These are phyloP conservation scores for Penicillium sp. DNA, from an alignment of 2,329 filamentous ascomycete genomes.

Conservation along the genomic window DNA sequence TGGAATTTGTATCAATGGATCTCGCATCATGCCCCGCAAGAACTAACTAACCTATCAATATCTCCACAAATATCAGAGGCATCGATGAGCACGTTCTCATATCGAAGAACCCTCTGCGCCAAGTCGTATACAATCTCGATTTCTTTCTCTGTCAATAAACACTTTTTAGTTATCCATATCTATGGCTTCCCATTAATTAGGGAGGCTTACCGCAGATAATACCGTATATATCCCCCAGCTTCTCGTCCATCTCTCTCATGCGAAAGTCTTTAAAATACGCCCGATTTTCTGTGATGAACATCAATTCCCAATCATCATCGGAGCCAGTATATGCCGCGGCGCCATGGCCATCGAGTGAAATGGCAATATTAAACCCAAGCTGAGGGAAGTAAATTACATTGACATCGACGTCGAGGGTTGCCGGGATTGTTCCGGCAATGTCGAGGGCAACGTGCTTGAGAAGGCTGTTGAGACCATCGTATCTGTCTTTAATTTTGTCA, in stretches of 20 bases:
- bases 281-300: constrained; percentile 68
- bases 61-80: constrained; percentile 83
- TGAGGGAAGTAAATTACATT: constrained; percentile 91
- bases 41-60: constrained; percentile 60
- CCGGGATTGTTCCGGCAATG: constrained; percentile 63
- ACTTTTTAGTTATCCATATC: not conserved
- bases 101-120: constrained; percentile 65
- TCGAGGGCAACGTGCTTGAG: constrained; percentile 65
- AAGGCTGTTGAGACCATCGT: constrained; percentile 73
- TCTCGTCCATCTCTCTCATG: constrained; percentile 76
- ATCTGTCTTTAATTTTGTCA: constrained; percentile 73
- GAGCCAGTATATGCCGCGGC: constrained; percentile 63
- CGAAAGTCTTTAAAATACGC: constrained; percentile 83
- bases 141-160: constrained; percentile 63
- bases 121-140: constrained; percentile 83
- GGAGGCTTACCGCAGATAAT: constrained; percentile 69
- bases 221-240: constrained; percentile 81
- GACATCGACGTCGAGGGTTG: constrained; percentile 51
- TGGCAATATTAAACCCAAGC: constrained; percentile 81
- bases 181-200: not conserved
- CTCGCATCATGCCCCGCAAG: not conserved
- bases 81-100: constrained; percentile 62
- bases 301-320: constrained; percentile 69
- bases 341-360: constrained; percentile 62
- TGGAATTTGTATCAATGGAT: not conserved